Base-by-base conservation (phyloP, 805 yeast species). In the Yarrowia porcina region DNA sequence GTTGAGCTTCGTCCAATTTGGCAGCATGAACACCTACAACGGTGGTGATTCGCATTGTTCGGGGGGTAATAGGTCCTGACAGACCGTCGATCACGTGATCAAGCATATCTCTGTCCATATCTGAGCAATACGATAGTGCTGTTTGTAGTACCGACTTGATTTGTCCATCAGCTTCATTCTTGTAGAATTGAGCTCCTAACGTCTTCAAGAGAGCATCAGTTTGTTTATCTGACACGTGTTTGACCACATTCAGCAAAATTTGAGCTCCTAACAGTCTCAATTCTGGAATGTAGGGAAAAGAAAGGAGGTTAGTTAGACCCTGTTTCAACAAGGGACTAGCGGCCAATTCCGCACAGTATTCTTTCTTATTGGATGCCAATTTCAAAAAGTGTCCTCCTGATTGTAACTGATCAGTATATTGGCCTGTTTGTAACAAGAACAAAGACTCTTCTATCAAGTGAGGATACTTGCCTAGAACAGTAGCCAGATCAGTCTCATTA, bases 271-370 rank as follows among this genome's bases (percentile, higher is more conserved):
- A 25, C 1, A 42, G 49, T 57, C 56, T n/a, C 44, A 52, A 33
- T 36, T 52, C 59, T 10, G 59, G 59, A 27, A 52, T 52, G 18
- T 52, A 52, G 10, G 59, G 59, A 21, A 52, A 52, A 17, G 35
- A 15, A 5, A 52, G 44, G 13, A 52, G 44, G 11, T 52, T 52
- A 4, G 59, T 52, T 1, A 52, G 44, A 6, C 25, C 59, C 4
- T 52, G 44, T 11, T 52, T 52, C 2, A 52, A 13, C 4, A 52
- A 17, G 1, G 59, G 59, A n/a, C 44, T 35, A 8, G 32, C 23
- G 0, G 15, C 17, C 25, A 52, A 10, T 25, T 57, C 59, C 2
- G 13, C 32, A 20, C 62, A 44, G 27, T 57, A 57, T 5, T 44
- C 36, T 10, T 32, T 57, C 17, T 44, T 57, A 39, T 57, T 57